Percentiles rank a stretch among this genome's conserved stretches.
phyloP scores from a whole-genome alignment of 495 filamentous ascomycete genomes.

The Penicillium silybi region DNA sequence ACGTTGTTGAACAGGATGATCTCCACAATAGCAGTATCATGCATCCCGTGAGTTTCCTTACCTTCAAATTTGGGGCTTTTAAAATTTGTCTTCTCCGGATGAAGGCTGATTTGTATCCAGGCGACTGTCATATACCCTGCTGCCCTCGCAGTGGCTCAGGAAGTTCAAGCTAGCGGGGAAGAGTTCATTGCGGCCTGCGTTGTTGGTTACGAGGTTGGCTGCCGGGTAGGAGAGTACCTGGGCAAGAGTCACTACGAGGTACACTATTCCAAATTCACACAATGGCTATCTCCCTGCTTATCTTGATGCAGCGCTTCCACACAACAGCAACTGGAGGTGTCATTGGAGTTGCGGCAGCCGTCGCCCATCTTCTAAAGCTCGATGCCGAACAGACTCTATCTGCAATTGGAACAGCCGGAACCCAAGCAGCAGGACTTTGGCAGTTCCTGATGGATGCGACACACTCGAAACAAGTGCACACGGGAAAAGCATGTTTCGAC shows the following conservation, averaged over 20 bases:
- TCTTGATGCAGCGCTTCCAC: constrained; percentile 27
- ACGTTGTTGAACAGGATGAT: constrained; percentile 40
- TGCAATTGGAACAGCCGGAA: constrained; percentile 35
- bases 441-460: constrained; percentile 35
- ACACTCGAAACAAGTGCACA: constrained; percentile 39
- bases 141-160: constrained; percentile 33
- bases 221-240: constrained; percentile 30
- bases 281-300: background rate
- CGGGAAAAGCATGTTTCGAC: constrained; percentile 33
- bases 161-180: constrained; percentile 24
- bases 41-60: constrained; percentile 27
- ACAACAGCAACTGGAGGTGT: constrained; percentile 31
- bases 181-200: constrained; percentile 36
- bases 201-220: constrained; percentile 34
- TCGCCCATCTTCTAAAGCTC: constrained; percentile 26
- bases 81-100: background rate
- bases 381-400: constrained; percentile 20
- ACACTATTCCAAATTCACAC: background rate
- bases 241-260: constrained; percentile 36
- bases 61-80: background rate
- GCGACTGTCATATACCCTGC: constrained; percentile 35
- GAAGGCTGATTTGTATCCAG: constrained; percentile 6
- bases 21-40: constrained; percentile 37
- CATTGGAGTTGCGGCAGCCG: constrained; percentile 31
- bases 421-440: constrained; percentile 36